Evolutionary conservation across 2,329 filamentous ascomycete genomes (phyloP).

Genomic region (Didymella arachidicola): DNA sequence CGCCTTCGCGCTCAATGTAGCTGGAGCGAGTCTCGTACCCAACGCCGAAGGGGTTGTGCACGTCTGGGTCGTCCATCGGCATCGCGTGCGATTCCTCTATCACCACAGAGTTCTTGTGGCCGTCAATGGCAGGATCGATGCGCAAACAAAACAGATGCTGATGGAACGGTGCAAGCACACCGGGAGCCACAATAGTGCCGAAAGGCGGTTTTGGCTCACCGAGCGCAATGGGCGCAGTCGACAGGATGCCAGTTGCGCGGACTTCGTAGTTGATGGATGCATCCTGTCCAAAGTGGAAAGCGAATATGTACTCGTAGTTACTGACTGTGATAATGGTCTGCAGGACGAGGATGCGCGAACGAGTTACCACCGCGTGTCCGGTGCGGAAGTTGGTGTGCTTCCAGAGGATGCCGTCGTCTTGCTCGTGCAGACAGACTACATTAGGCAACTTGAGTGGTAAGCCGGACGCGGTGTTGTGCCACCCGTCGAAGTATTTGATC

Average conservation of each 20-base stretch:
- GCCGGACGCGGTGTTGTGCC: conserved; percentile 46
- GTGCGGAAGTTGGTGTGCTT: conserved; percentile 43
- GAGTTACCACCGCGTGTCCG: conserved; percentile 29
- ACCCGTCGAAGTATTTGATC: conserved; percentile 56
- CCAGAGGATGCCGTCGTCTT: conserved; percentile 54
- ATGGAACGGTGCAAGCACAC: conserved; percentile 55
- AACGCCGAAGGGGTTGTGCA: conserved; percentile 31
- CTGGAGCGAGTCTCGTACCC: conserved; percentile 29
- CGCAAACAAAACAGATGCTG: conserved; percentile 56
- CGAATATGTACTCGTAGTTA: conserved; percentile 49
- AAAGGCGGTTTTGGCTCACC: conserved; percentile 45
- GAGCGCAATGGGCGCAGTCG: conserved; percentile 50
- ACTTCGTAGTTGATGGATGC: conserved; percentile 54
- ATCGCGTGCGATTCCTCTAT: conserved; percentile 38
- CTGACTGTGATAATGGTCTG: conserved; percentile 39
- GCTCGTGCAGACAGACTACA: conserved; percentile 66
- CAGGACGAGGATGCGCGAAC: conserved; percentile 34
- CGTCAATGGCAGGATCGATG: conserved; percentile 56
- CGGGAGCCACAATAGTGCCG: conserved; percentile 53
- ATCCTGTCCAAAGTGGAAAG: conserved; percentile 54
- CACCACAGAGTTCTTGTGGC: conserved; percentile 46
- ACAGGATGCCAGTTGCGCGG: conserved; percentile 55
- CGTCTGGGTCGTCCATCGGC: conserved; percentile 18
- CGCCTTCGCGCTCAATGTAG: conserved; percentile 24
- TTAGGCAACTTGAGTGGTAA: conserved; percentile 52